Conservation (phyloP, 2,329 filamentous ascomycete genomes). For the Clonostachys rhizophaga region DNA sequence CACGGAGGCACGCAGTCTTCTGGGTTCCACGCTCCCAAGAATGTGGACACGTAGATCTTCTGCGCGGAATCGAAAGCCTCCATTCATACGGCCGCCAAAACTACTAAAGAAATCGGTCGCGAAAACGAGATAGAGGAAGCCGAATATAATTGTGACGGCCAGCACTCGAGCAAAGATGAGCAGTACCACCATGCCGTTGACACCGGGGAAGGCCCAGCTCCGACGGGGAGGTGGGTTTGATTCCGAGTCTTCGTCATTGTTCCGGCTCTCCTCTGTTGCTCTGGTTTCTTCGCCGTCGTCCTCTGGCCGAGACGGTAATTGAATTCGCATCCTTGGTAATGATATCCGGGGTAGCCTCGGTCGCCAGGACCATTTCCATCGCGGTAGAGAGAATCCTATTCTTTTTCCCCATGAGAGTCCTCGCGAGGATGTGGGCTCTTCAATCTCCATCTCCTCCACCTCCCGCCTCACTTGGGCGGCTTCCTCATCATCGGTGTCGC, state of each 20-base stretch:
- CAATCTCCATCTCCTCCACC: constrained; percentile 85
- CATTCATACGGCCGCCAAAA: constrained; percentile 57
- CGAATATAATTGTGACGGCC: constrained; percentile 70
- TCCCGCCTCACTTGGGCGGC: constrained; percentile 69
- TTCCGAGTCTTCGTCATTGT: constrained; percentile 11
- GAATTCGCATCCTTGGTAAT: constrained; percentile 36
- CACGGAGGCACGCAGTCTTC: constrained; percentile 67
- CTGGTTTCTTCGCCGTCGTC: constrained; percentile 7
- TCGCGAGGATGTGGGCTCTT: constrained; percentile 48
- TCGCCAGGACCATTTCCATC: constrained; percentile 52
- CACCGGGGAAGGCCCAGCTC: constrained; percentile 22
- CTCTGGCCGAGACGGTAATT: constrained; percentile 23
- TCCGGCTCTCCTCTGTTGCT: constrained; percentile 15
- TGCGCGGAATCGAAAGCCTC: constrained; percentile 70
- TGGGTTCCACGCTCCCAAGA: constrained; percentile 66
- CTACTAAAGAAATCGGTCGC: constrained; percentile 76
- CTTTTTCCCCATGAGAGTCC: constrained; percentile 49
- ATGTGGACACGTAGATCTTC: constrained; percentile 76
- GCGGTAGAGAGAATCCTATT: constrained; percentile 48
- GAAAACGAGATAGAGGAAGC: constrained; percentile 79
- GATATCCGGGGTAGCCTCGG: constrained; percentile 44
- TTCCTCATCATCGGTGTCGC: constrained; percentile 43
- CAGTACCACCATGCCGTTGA: constrained; percentile 37
- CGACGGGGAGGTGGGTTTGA: neutral
- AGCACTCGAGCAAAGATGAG: constrained; percentile 70